phyloP scores from a whole-genome alignment of 768 basidiomycete genomes.

The Boletus pseudo-olivaceus region DNA sequence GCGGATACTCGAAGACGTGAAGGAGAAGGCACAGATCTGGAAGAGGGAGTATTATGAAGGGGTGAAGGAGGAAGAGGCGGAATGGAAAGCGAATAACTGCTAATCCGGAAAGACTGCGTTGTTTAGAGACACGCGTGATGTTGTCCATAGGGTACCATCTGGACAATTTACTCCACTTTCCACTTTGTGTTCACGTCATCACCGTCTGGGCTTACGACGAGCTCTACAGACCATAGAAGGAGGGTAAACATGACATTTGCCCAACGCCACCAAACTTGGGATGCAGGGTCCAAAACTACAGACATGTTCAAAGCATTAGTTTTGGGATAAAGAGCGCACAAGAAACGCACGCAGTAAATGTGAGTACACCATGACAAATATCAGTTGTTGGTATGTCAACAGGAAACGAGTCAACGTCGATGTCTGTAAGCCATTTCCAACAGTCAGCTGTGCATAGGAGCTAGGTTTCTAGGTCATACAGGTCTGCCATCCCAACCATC shows the following conservation, averaged over 20 bases:
- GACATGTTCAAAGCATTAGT: not conserved
- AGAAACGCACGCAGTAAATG: constrained; percentile 69
- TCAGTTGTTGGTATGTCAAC: constrained; percentile 77
- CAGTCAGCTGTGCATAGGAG: constrained; percentile 6
- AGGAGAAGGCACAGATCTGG: constrained; percentile 84
- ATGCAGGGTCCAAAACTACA: constrained; percentile 79
- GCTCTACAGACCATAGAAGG: constrained; percentile 77
- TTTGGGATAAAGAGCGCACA: not conserved
- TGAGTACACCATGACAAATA: constrained; percentile 85
- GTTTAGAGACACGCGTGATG: constrained; percentile 3
- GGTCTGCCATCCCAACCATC: constrained; percentile 70
- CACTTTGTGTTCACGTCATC: constrained; percentile 65
- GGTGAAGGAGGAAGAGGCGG: constrained; percentile 54
- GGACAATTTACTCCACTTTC: constrained; percentile 58
- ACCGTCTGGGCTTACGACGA: constrained; percentile 74
- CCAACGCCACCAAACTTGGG: constrained; percentile 95
- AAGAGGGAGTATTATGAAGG: constrained; percentile 86
- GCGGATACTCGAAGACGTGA: constrained; percentile 81
- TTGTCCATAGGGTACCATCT: constrained; percentile 7
- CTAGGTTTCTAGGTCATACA: constrained; percentile 35
- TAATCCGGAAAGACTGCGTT: constrained; percentile 13
- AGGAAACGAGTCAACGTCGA: constrained; percentile 71
- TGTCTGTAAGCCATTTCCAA: constrained; percentile 44
- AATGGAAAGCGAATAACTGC: constrained; percentile 63
- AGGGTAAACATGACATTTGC: constrained; percentile 86